These are phyloP conservation scores for Trichocladium uniseriatum DNA, from an alignment of 495 filamentous ascomycete genomes.

Conservation along the genomic window DNA sequence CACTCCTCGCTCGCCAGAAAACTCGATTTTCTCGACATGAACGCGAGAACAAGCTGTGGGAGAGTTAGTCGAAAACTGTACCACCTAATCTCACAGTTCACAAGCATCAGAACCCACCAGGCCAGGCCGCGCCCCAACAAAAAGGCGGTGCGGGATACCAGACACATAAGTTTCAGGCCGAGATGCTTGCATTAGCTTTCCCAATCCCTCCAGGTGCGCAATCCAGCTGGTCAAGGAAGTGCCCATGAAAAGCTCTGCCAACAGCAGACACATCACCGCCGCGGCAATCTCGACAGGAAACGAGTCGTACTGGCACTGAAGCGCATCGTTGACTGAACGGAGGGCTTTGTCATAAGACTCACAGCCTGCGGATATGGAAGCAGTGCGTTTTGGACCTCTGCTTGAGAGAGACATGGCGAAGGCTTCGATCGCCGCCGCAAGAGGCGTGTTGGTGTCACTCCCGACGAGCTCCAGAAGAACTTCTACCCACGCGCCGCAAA, in stretches of 20 bases:
- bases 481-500: constrained; percentile 36
- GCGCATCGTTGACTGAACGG: constrained; percentile 16
- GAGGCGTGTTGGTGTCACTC: constrained; percentile 5
- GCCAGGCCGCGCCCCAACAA: constrained; percentile 27
- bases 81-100: background rate
- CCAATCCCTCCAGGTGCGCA: constrained; percentile 26
- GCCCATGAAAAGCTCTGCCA: constrained; percentile 27
- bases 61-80: background rate
- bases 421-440: constrained; percentile 24
- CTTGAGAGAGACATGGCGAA: constrained; percentile 22
- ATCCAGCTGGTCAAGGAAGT: constrained; percentile 18
- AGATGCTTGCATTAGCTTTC: constrained; percentile 20
- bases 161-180: constrained; percentile 17
- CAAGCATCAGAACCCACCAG: constrained; percentile 16
- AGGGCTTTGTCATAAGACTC: constrained; percentile 24
- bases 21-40: constrained; percentile 10
- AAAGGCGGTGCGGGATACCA: constrained; percentile 27
- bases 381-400: constrained; percentile 5
- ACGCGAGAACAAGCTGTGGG: constrained; percentile 14
- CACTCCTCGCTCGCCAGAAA: constrained; percentile 24
- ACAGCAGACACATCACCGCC: constrained; percentile 31
- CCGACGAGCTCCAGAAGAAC: constrained; percentile 23
- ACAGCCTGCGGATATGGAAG: constrained; percentile 6
- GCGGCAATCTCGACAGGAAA: constrained; percentile 18
- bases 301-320: constrained; percentile 9